Conservation (phyloP, 208 protist genomes). For the Crithidia mellificae region DNA sequence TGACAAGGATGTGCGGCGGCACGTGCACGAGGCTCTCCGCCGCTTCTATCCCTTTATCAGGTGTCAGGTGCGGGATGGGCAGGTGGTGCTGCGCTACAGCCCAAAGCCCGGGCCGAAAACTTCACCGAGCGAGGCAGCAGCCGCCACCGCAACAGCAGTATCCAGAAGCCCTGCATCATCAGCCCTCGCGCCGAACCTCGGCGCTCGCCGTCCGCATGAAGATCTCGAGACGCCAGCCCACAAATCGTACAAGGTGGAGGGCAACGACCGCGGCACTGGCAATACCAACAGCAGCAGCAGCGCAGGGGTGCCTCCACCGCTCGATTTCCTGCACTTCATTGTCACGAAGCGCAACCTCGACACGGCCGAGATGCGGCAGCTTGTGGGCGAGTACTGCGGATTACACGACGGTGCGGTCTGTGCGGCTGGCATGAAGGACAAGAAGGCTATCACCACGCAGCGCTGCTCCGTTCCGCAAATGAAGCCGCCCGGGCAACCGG, state of each 20-base stretch:
- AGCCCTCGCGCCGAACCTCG: too few relatives aligned
- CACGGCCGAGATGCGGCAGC: constrained; percentile 63
- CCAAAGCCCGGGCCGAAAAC: background rate
- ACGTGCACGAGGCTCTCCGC: constrained; percentile 68
- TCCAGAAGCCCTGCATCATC: too few relatives aligned
- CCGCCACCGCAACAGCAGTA: background rate
- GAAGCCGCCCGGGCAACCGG: background rate
- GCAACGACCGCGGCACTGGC: too few relatives aligned
- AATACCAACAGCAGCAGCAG: too few relatives aligned
- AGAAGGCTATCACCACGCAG: constrained; percentile 88
- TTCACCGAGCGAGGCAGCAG: background rate
- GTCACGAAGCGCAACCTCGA: constrained; percentile 88
- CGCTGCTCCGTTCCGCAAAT: constrained; percentile 55
- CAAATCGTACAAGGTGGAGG: background rate
- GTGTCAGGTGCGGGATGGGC: constrained; percentile 58
- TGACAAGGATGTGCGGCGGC: constrained; percentile 61
- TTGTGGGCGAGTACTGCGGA: constrained; percentile 54
- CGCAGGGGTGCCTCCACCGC: background rate
- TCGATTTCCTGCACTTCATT: constrained; percentile 57
- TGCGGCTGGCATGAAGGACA: constrained; percentile 94
- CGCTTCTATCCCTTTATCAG: constrained; percentile 63
- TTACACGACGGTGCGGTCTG: constrained; percentile 52
- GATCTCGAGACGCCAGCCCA: background rate
- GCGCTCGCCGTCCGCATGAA: constrained; percentile 10
- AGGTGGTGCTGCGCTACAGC: constrained; percentile 31